Conservation (phyloP, 169 alveolate genomes). For the Plasmodium coatneyi region DNA sequence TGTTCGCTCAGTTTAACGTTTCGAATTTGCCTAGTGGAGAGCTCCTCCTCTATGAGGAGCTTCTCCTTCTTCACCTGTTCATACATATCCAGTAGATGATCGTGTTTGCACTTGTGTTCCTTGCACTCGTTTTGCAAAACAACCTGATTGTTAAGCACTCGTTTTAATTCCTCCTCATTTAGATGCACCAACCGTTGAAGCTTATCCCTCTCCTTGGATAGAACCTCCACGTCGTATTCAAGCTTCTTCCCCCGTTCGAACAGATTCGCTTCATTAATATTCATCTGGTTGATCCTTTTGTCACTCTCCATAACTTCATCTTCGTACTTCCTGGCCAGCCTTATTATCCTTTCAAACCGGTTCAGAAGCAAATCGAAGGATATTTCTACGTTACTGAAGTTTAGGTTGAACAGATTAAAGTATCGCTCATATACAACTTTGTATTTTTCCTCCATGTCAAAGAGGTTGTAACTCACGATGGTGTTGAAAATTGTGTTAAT, state of each 20-base stretch:
- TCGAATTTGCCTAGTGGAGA: not conserved
- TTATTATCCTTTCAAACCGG: slow-evolving; percentile 16
- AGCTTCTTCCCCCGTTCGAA: not conserved
- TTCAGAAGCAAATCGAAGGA: slow-evolving; percentile 23
- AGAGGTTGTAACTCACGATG: slow-evolving; percentile 12
- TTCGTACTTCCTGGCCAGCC: slow-evolving; percentile 23
- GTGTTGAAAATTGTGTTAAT: slow-evolving; percentile 42
- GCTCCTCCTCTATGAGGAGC: slow-evolving; percentile 1
- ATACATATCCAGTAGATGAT: not conserved
- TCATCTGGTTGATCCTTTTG: slow-evolving; percentile 6
- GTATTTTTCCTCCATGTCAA: slow-evolving; percentile 11
- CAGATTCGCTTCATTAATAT: not conserved
- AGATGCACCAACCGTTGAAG: not conserved
- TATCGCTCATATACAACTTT: slow-evolving; percentile 27
- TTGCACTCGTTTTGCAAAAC: slow-evolving; percentile 7
- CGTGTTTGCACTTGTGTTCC: slow-evolving; percentile 17
- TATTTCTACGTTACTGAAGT: slow-evolving; percentile 44
- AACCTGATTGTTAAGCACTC: not conserved
- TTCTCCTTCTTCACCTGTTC: slow-evolving; percentile 53
- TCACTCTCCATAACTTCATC: not conserved
- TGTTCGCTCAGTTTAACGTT: slow-evolving; percentile 16
- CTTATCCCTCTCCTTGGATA: slow-evolving; percentile 7
- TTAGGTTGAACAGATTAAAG: slow-evolving; percentile 38
- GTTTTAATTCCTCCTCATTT: slow-evolving; percentile 31
- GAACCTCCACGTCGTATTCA: slow-evolving; percentile 1